phyloP scores from a whole-genome alignment of 2,329 filamentous ascomycete genomes.

The Geosmithia morbida region DNA sequence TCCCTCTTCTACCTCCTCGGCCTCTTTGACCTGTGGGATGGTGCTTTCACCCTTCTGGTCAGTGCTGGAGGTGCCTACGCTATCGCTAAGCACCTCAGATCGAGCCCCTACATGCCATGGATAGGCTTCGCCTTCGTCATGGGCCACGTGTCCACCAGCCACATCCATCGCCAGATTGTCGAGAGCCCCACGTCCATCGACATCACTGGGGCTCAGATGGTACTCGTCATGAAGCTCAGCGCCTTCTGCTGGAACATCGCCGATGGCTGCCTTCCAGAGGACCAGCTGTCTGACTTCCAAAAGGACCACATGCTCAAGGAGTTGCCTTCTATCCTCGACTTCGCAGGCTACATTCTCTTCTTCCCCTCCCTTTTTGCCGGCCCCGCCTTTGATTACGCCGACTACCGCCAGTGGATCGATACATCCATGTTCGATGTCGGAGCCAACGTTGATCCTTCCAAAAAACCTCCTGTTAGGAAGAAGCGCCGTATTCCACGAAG shows the following conservation, averaged over 20 bases:
- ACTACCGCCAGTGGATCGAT: conserved; percentile 86
- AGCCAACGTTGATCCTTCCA: conserved; percentile 65
- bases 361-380: conserved; percentile 85
- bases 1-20: conserved; percentile 87
- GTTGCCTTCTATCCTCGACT: conserved; percentile 68
- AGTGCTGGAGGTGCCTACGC: conserved; percentile 68
- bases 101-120: conserved; percentile 93
- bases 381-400: conserved; percentile 85
- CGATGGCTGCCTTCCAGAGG: conserved; percentile 68
- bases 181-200: conserved; percentile 57
- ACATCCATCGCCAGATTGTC: conserved; percentile 65
- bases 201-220: conserved; percentile 95
- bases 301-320: conserved; percentile 64
- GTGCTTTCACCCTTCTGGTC: conserved; percentile 64
- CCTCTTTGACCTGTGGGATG: conserved; percentile 83
- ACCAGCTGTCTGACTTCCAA: conserved; percentile 75
- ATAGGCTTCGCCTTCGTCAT: conserved; percentile 86
- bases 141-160: conserved; percentile 86
- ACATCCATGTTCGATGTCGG: conserved; percentile 89
- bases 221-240: conserved; percentile 91
- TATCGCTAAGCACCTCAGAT: conserved; percentile 67
- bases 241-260: conserved; percentile 98
- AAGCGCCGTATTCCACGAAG: conserved; percentile 88
- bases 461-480: conserved; percentile 74
- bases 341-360: conserved; percentile 82